phyloP scores from a whole-genome alignment of 208 protist genomes.

The Wallacemonas sp. region DNA sequence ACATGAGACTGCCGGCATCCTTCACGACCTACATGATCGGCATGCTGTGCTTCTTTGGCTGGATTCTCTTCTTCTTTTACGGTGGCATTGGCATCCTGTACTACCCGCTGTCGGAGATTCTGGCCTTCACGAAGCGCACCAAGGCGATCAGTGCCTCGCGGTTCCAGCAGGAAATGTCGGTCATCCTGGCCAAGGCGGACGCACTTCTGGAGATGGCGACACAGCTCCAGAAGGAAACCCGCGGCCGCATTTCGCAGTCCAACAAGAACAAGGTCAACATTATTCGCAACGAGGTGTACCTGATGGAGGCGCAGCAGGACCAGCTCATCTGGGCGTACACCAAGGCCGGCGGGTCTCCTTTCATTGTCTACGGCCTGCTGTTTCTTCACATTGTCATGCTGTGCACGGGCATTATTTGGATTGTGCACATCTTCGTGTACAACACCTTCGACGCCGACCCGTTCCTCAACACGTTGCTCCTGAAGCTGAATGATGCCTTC shows the following conservation, averaged over 20 bases:
- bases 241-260: slow-evolving; percentile 24
- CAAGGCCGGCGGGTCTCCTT: slow-evolving; percentile 69
- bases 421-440: slow-evolving; percentile 88
- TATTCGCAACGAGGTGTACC: slow-evolving; percentile 81
- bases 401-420: slow-evolving; percentile 75
- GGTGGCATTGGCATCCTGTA: slow-evolving; percentile 90
- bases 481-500: slow-evolving; percentile 79
- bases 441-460: slow-evolving; percentile 75
- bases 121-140: slow-evolving; percentile 44
- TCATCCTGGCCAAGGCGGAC: slow-evolving; percentile 81
- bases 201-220: slow-evolving; percentile 65
- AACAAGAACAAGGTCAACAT: slow-evolving; percentile 69
- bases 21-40: slow-evolving; percentile 84
- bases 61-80: slow-evolving; percentile 92
- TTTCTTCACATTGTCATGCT: slow-evolving; percentile 56
- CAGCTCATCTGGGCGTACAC: slow-evolving; percentile 75
- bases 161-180: slow-evolving; percentile 72
- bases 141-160: slow-evolving; percentile 46
- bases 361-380: slow-evolving; percentile 56
- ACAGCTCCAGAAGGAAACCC: slow-evolving; percentile 38
- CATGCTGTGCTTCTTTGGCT: slow-evolving; percentile 79
- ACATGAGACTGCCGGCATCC: slow-evolving; percentile 42
- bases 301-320: slow-evolving; percentile 83
- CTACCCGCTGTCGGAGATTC: slow-evolving; percentile 73
- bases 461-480: slow-evolving; percentile 66